Conservation (phyloP, 192 early-diverging fungal genomes). For the Nowakowskiella sp. region DNA sequence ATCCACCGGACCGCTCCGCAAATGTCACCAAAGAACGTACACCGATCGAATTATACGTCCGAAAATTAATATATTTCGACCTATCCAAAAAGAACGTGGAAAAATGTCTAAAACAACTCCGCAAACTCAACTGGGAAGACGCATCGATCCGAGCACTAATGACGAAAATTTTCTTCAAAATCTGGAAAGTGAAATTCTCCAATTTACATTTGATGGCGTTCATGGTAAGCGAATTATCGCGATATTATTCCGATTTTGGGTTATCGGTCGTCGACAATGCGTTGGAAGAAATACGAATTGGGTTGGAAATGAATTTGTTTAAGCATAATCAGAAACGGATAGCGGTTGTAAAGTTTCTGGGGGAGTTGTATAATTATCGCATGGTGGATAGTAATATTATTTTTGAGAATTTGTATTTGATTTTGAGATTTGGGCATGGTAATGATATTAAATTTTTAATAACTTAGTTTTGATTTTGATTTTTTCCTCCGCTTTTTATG, state of each 20-base stretch:
- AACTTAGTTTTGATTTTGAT: not conserved
- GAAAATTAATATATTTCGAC: conserved; percentile 81
- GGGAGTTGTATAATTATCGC: conserved; percentile 87
- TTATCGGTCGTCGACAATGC: conserved; percentile 77
- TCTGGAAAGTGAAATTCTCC: conserved; percentile 89
- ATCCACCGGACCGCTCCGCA: conserved; percentile 65
- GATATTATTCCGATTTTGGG: conserved; percentile 81
- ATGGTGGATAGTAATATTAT: conserved; percentile 70
- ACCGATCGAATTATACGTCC: conserved; percentile 79
- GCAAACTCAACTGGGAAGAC: conserved; percentile 83
- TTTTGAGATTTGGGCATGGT: conserved; percentile 82
- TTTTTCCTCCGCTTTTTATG: not conserved
- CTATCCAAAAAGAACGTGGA: conserved; percentile 65
- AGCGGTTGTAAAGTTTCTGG: conserved; percentile 71
- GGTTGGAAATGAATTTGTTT: conserved; percentile 85
- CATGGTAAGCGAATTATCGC: conserved; percentile 64
- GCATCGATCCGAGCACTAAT: conserved; percentile 46
- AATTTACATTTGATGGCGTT: conserved; percentile 79
- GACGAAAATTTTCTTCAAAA: conserved; percentile 72
- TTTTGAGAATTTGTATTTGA: conserved; percentile 77
- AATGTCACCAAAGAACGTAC: conserved; percentile 62
- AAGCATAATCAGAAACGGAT: conserved; percentile 88
- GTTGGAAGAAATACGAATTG: conserved; percentile 81
- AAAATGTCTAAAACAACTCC: conserved; percentile 56
- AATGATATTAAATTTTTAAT: conserved; percentile 6